phyloP scores from a whole-genome alignment of 2,329 filamentous ascomycete genomes.

The Aspergillus phoenicis region DNA sequence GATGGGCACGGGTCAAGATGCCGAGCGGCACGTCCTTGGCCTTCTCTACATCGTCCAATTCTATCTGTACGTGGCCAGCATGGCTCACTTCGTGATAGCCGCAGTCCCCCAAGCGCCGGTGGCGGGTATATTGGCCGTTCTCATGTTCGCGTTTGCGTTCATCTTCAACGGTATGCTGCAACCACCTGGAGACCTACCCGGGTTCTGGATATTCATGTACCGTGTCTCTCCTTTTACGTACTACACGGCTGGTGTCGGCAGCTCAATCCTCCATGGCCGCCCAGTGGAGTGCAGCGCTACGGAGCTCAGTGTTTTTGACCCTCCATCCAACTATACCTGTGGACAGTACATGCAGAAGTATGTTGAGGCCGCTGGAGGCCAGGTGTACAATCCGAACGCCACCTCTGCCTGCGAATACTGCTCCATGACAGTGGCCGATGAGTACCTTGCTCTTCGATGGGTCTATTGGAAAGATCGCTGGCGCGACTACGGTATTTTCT shows the following conservation, averaged over 20 bases:
- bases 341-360: conserved; percentile 6
- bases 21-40: conserved; percentile 72
- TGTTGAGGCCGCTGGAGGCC: not conserved
- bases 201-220: conserved; percentile 69
- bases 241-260: conserved; percentile 1
- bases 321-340: conserved; percentile 5
- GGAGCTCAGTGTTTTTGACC: conserved; percentile 7
- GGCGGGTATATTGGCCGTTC: conserved; percentile 71
- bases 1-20: conserved; percentile 59
- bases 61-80: conserved; percentile 78
- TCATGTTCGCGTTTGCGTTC: conserved; percentile 82
- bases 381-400: conserved; percentile 3
- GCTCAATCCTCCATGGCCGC: not conserved
- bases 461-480: conserved; percentile 10
- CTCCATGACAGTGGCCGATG: not conserved
- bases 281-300: conserved; percentile 3
- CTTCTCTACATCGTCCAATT: conserved; percentile 76
- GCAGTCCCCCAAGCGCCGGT: conserved; percentile 75
- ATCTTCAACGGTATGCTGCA: conserved; percentile 72
- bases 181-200: conserved; percentile 64
- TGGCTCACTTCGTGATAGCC: conserved; percentile 76
- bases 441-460: conserved; percentile 3
- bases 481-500: conserved; percentile 10
- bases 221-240: conserved; percentile 58
- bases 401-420: conserved; percentile 7